Evolutionary conservation across 257 asterid genomes (phyloP), one percentile per base, ranked within the genome.

Genomic region (Coffea canephora): DNA sequence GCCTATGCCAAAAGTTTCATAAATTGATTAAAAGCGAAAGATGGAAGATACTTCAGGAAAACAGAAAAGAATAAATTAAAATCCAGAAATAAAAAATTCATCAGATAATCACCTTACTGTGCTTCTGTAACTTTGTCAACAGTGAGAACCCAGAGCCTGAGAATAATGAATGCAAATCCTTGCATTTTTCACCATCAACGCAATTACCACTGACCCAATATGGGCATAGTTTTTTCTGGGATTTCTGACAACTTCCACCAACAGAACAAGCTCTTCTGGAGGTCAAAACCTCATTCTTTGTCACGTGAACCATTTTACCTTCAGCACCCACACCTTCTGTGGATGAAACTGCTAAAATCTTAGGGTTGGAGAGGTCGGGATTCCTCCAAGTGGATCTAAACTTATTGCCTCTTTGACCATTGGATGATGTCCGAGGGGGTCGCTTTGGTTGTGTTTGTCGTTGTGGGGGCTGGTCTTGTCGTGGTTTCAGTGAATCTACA

Each of bases 71-170:
- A 23, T 7, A 62, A 23, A 71, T 45, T 3, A 9, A 1, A 6
- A 8, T 45, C 50, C 27, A 36, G 25, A 45, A 71, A 3, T 13
- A 46, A 14, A n/a, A 71, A 3, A 46, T 12, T 45, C 13, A 19
- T 70, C 19, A 5, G 59, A 61, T 1, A 75, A 75, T n/a, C 43
- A 75, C 79, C 79, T 89, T 81, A 52, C 36, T 66, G 71, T 89
- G 95, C 79, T 92, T 94, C 50, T 85, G 86, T 74, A 90, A 86
- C 75, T 81, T 86, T 8, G 84, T 64, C 86, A 92, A 43, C 84
- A 85, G 77, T 11, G 90, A 80, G 77, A 89, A 88, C 75, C 91
- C 39, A 16, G 71, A 61, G 71, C 71, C 69, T 23, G 71, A 12
- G 45, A 75, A 75, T 69, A 69, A 46, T 45, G 79, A 75, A 65